phyloP scores from a whole-genome alignment of 1,284 basidiomycete genomes.

The Tausonia pullulans region DNA sequence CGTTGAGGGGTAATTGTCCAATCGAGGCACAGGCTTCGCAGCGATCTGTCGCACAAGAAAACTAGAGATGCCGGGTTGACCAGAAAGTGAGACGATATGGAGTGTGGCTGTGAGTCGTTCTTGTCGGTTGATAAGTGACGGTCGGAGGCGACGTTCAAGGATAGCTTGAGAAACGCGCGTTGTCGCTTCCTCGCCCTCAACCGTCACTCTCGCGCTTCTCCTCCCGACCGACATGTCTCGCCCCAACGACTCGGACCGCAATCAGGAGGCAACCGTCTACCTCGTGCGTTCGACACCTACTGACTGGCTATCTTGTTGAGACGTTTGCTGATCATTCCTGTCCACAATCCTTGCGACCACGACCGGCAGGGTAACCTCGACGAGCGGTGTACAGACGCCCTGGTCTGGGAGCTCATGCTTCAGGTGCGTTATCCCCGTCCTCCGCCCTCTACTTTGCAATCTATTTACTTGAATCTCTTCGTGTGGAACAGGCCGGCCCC shows the following conservation, averaged over 20 bases:
- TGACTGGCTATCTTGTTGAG: background rate
- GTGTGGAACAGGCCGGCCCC: constrained; percentile 66
- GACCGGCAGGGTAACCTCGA: constrained; percentile 77
- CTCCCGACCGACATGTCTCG: background rate
- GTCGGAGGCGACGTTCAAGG: no score
- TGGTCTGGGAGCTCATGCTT: constrained; percentile 97
- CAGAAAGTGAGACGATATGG: no score
- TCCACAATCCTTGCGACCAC: background rate
- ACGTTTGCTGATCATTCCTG: background rate
- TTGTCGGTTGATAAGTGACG: no score
- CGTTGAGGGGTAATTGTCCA: no score
- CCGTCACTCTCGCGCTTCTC: no score
- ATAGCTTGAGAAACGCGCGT: no score
- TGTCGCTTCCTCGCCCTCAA: no score
- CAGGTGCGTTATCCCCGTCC: constrained; percentile 14
- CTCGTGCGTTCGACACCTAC: constrained; percentile 45
- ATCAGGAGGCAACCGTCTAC: constrained; percentile 91
- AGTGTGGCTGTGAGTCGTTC: no score
- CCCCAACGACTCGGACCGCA: constrained; percentile 47
- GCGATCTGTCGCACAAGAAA: no score
- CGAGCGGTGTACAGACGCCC: constrained; percentile 82
- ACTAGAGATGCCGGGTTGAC: no score
- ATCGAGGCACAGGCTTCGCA: no score
- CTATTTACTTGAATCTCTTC: background rate
- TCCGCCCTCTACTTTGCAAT: background rate